Base-by-base conservation (phyloP, 108 stramenopile species). In the Asterionellopsis glacialis region DNA sequence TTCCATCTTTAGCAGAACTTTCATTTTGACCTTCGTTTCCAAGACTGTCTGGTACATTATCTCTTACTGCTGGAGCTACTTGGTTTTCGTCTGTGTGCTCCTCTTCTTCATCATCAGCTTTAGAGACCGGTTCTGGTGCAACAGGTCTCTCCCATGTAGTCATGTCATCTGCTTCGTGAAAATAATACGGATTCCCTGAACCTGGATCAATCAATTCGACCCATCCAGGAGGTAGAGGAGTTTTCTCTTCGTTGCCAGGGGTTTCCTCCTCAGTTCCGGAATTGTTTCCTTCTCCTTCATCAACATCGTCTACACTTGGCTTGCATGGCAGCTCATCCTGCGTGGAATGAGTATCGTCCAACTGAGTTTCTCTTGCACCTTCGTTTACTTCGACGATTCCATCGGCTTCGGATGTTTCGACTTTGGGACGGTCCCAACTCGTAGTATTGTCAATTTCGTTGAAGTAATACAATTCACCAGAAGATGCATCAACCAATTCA, bases 401-500 rank as follows among this genome's bases (percentile, higher is more conserved):
- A 18, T 45, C 45, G 21, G 2, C 19, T 61, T 45, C 59, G 7
- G 7, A 2, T 33, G 25, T 56, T 51, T 51, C 28, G 24, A 23
- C 52, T 13, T 50, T 27, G 25, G 87, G 87, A 28, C 18, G 66
- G 16, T 72, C 78, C 88, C 88, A 90, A 26, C 59, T 65, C 1
- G 73, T 67, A 25, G 69, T 50, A 13, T 68, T 56, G 1, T 65
- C 72, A 33, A 54, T 27, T 38, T 50, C 52, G 42, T 87, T 77
- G 55, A 61, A 75, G 74, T 73, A 90, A 65, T 90, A 90, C 1
- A 56, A 42, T 16, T 61, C 41, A 0, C 86, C 84, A 19, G 76
- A 61, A 10, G 59, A n/a, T 28, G 62, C 47, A 66, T 93, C 87
- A 0, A 70, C 27, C 16, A 64, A 43, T 48, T 83, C 81, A 0